Evolutionary conservation across 352 stramenopile genomes (phyloP).

Genomic region (Phytopythium ostracodes): DNA sequence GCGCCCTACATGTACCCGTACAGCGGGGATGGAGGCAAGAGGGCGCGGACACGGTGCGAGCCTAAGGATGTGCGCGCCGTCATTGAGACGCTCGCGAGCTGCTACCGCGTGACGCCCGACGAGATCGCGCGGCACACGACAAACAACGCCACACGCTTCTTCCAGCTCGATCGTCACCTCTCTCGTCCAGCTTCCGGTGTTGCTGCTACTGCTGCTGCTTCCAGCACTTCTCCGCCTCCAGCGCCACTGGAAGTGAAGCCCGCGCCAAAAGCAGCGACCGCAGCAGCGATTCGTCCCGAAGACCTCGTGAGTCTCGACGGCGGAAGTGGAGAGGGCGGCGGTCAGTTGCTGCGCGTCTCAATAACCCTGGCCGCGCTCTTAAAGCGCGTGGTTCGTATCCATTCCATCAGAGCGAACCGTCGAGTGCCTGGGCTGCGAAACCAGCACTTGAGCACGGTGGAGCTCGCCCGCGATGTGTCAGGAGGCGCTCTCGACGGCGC

Average conservation of each 20-base stretch:
- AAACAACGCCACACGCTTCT: constrained; percentile 50
- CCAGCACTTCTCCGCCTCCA: neutral
- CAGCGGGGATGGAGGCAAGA: constrained; percentile 19
- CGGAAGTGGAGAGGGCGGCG: constrained; percentile 78
- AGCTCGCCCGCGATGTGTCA: constrained; percentile 43
- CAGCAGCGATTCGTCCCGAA: constrained; percentile 10
- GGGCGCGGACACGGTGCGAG: constrained; percentile 41
- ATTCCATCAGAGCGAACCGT: constrained; percentile 73
- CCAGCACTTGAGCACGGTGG: constrained; percentile 81
- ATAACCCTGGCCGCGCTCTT: constrained; percentile 67
- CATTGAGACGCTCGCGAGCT: constrained; percentile 51
- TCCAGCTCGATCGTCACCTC: constrained; percentile 24
- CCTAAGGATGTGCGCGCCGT: constrained; percentile 61
- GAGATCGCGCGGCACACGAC: constrained; percentile 43
- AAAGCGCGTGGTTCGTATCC: constrained; percentile 51
- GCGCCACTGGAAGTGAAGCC: neutral
- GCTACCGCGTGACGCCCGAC: constrained; percentile 28
- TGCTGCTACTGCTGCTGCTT: neutral
- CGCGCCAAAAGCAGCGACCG: neutral
- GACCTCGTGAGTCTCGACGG: constrained; percentile 39
- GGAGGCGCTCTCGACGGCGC: constrained; percentile 28
- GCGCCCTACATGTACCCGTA: constrained; percentile 78
- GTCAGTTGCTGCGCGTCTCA: constrained; percentile 85
- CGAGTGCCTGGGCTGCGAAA: constrained; percentile 68
- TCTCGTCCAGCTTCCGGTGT: neutral